Evolutionary conservation across 2,329 filamentous ascomycete genomes (phyloP).

Genomic region (Penicillium sp.): DNA sequence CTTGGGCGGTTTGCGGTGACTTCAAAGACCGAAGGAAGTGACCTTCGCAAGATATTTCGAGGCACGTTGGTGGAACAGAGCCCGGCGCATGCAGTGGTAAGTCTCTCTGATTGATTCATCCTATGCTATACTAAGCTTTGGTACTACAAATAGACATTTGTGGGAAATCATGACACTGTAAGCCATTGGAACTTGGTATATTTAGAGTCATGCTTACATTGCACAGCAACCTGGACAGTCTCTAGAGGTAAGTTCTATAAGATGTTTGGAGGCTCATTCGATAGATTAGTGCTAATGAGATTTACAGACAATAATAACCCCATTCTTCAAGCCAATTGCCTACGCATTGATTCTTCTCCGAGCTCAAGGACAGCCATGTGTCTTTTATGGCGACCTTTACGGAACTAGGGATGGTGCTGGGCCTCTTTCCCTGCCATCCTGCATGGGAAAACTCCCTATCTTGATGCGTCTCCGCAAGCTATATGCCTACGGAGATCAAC

Average conservation of each 20-base stretch:
- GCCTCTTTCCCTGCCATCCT: slow-evolving; percentile 59
- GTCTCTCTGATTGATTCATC: background rate
- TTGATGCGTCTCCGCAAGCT: slow-evolving; percentile 67
- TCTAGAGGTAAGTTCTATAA: slow-evolving; percentile 50
- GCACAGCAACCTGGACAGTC: slow-evolving; percentile 15
- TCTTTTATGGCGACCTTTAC: slow-evolving; percentile 75
- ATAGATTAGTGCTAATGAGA: background rate
- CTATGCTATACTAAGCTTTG: background rate
- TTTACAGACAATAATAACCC: slow-evolving; percentile 61
- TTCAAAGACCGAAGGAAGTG: slow-evolving; percentile 61
- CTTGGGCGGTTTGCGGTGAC: slow-evolving; percentile 70
- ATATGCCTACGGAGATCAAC: slow-evolving; percentile 70
- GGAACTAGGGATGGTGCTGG: slow-evolving; percentile 57
- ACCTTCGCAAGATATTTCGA: slow-evolving; percentile 68
- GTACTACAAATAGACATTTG: slow-evolving; percentile 23
- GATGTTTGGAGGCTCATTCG: background rate
- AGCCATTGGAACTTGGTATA: background rate
- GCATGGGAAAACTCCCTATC: slow-evolving; percentile 62
- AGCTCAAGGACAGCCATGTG: slow-evolving; percentile 66
- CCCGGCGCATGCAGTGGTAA: slow-evolving; percentile 57
- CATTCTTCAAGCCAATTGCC: slow-evolving; percentile 73
- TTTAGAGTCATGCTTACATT: background rate
- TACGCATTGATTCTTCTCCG: slow-evolving; percentile 74
- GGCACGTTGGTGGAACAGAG: slow-evolving; percentile 61
- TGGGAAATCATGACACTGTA: slow-evolving; percentile 33